These are phyloP conservation scores for Scheffersomyces coipomensis DNA, from an alignment of 805 yeast species.

Conservation along the genomic window DNA sequence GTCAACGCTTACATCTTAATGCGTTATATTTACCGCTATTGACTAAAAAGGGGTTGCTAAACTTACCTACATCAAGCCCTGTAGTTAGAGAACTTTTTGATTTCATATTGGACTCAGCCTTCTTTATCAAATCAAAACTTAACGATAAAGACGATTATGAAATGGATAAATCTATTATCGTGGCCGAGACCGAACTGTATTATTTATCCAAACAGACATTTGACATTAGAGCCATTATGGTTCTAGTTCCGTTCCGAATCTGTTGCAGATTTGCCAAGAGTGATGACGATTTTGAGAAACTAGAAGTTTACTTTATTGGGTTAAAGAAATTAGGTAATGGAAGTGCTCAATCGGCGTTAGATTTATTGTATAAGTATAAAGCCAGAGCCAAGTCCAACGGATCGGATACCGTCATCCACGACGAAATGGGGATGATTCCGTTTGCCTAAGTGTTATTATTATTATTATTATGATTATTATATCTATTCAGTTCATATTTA, in stretches of 20 bases:
- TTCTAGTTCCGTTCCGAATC: conserved; percentile 26
- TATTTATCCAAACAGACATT: conserved; percentile 22
- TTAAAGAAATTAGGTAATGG: conserved; percentile 33
- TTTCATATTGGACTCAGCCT: conserved; percentile 17
- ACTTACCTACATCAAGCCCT: conserved; percentile 32
- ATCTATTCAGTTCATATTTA: too few species aligned
- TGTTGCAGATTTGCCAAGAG: conserved; percentile 17
- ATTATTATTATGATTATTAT: too few species aligned
- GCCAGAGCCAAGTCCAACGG: neutral
- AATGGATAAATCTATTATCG: conserved; percentile 10
- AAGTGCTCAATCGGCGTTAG: conserved; percentile 22
- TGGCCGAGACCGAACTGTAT: conserved; percentile 24
- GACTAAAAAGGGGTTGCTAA: conserved; percentile 30
- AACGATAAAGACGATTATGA: conserved; percentile 7
- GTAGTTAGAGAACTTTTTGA: conserved; percentile 21
- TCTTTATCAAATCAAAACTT: conserved; percentile 20
- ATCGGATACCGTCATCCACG: conserved; percentile 3
- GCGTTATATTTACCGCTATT: conserved; percentile 33
- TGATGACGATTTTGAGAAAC: conserved; percentile 24
- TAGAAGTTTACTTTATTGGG: conserved; percentile 31
- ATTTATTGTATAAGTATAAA: conserved; percentile 8
- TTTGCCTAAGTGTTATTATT: too few species aligned
- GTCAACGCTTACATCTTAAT: conserved; percentile 45
- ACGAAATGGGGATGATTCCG: conserved; percentile 15
- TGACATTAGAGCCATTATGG: conserved; percentile 32